Base-by-base conservation (phyloP, 2,329 filamentous ascomycete genomes). In the Ceratocystis variospora region DNA sequence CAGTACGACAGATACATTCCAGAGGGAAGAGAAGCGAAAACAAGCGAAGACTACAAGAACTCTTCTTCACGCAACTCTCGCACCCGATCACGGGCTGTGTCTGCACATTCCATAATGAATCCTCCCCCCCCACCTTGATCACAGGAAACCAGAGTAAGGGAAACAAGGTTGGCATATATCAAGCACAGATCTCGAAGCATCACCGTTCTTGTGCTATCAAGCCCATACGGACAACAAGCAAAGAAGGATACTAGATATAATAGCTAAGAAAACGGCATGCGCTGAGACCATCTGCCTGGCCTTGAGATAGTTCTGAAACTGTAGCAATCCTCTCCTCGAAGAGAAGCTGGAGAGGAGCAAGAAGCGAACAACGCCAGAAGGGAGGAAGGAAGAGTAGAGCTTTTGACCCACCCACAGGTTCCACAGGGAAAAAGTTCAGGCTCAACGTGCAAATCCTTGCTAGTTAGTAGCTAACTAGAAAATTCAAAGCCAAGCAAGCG, bases 251-350 rank as follows among this genome's bases (percentile, higher is more conserved):
- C 25, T 17, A 33, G 28, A 25, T 10, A 15, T 4, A 48, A n/a
- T 17, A 46, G 44, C 44, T 17, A 63, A 50, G 25, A 22, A 33
- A 33, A 15, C 15, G 17, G 6, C 61, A 63, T n/a, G 61, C 44
- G 44, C 61, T n/a, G 61, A 50, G 61, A n/a, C 55, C 55, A 37
- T 59, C 55, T 25, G 55, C 25, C 55, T 37, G 28, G 8, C 55
- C 55, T 59, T 59, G 55, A 5, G 25, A 59, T 19, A 2, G 7
- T 59, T 59, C 28, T 22, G 37, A 31, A 59, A 59, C 37, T 3
- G 10, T 3, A 31, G 19, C 48, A 28, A 25, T 15, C 3, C 19
- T 25, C 48, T 15, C 48, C 22, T 25, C 8, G 15, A 25, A 28
- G 5, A 25, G 17, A 48, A 5, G 46, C 8, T 15, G 25, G 10